Percentiles rank a stretch among this genome's conserved stretches.
Evolutionary conservation across 768 basidiomycete species (phyloP).

Genomic region (Lactifluus pinguis): DNA sequence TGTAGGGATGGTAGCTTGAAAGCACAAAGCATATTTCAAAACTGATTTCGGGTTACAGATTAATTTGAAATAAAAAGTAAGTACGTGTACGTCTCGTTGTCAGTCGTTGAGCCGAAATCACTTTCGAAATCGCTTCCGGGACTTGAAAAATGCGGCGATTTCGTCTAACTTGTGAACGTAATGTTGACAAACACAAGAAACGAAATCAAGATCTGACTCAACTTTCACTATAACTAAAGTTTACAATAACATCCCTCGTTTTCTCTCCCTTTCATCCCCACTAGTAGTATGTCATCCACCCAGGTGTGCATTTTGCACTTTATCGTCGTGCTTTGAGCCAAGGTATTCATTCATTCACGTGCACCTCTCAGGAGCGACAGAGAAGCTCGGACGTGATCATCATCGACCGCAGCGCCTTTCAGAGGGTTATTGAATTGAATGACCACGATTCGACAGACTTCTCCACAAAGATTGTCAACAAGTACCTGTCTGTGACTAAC

Average conservation of each 20-base stretch:
- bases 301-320: background rate
- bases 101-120: too few species aligned
- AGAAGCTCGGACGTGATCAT: background rate
- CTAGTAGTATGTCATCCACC: background rate
- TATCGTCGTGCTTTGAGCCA: background rate
- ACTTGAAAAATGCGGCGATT: too few species aligned
- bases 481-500: background rate
- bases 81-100: too few species aligned
- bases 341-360: background rate
- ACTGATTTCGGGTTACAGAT: too few species aligned
- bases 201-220: background rate
- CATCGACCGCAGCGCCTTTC: slow-evolving; percentile 10
- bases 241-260: too few species aligned
- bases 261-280: background rate
- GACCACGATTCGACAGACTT: slow-evolving; percentile 12
- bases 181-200: background rate
- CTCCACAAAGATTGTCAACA: slow-evolving; percentile 5
- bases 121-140: too few species aligned
- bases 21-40: too few species aligned
- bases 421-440: slow-evolving; percentile 1
- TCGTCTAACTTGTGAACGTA: too few species aligned
- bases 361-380: background rate
- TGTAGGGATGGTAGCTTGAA: too few species aligned
- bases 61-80: too few species aligned
- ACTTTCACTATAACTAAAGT: background rate